phyloP scores from a whole-genome alignment of 257 asterid species.

The Cynanchum wilfordii region DNA sequence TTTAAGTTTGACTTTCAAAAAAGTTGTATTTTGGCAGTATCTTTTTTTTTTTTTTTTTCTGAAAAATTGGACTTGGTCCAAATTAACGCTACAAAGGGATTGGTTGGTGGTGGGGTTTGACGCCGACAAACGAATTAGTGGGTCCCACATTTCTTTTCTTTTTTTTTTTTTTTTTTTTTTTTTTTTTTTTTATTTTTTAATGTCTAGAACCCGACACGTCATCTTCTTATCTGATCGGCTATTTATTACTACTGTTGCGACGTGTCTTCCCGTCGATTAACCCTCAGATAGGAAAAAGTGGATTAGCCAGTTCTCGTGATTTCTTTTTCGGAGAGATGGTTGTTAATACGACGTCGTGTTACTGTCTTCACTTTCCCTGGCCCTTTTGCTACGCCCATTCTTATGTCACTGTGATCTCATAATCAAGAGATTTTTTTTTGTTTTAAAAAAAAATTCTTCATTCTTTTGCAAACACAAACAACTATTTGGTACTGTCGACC shows the following conservation, averaged over 20 bases:
- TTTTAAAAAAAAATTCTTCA: too few species aligned
- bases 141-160: slow-evolving; percentile 9
- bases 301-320: background rate
- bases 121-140: slow-evolving; percentile 14
- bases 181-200: too few species aligned
- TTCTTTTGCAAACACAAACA: too few species aligned
- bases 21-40: slow-evolving; percentile 44
- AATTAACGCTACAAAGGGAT: background rate
- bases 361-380: background rate
- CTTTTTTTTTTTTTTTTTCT: too few species aligned
- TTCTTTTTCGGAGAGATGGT: background rate
- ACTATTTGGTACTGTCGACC: too few species aligned
- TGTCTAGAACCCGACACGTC: slow-evolving; percentile 15
- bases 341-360: background rate
- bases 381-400: background rate
- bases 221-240: slow-evolving; percentile 12
- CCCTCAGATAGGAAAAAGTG: background rate
- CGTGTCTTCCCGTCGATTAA: background rate
- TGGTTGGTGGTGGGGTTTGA: background rate
- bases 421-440: too few species aligned
- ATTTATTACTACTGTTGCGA: background rate
- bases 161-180: too few species aligned
- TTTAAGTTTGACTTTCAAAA: slow-evolving; percentile 24
- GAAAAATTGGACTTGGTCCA: slow-evolving; percentile 31
- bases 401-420: slow-evolving; percentile 10